Base-by-base conservation (phyloP, 1,139 yeast species). In the Pichia sp. region DNA sequence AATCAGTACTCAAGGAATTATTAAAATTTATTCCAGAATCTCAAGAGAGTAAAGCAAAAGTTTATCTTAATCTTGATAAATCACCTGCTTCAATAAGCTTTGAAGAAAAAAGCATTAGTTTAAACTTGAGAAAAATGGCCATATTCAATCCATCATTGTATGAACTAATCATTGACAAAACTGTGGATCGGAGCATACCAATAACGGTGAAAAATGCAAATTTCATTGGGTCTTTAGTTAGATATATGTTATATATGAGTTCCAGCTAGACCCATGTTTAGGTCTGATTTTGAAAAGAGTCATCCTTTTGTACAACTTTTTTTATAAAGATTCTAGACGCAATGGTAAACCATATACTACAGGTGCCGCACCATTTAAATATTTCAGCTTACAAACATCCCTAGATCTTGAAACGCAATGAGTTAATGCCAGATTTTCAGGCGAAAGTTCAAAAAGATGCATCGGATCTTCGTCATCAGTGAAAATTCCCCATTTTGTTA, bases 291-390 rank as follows among this genome's bases (percentile, higher is more conserved):
- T 16, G 23, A 16, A 2, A 16, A 16, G 23, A 16, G 23, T 16
- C 2, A 16, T 16, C 2, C 23, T 16, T 16, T 16, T 16, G 2
- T 16, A 16, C 23, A 16, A 16, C 23, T 16, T 16, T 16, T 16
- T 16, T 16, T 16, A 16, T 16, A 16, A 16, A 16, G 23, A 34
- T 16, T 34, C 36, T 7, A 34, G 7, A 16, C 36, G 7, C 36
- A 34, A 34, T 34, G 95, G 95, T 38, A 85, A 59, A 0, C 95
- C 95, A 58, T 84, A 85, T 2, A 85, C 68, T 0, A 86, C 81
- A 0, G 94, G 88, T 0, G 95, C 90, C 1, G 87, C 86, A 1
- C 95, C 95, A 55, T 85, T 86, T 52, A 85, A 64, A 54, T 72
- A 84, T 44, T 65, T 73, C 53, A 88, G 65, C 44, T 76, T 75